Conservation (phyloP, 2,329 filamentous ascomycete species). For the Aulographum hederae region DNA sequence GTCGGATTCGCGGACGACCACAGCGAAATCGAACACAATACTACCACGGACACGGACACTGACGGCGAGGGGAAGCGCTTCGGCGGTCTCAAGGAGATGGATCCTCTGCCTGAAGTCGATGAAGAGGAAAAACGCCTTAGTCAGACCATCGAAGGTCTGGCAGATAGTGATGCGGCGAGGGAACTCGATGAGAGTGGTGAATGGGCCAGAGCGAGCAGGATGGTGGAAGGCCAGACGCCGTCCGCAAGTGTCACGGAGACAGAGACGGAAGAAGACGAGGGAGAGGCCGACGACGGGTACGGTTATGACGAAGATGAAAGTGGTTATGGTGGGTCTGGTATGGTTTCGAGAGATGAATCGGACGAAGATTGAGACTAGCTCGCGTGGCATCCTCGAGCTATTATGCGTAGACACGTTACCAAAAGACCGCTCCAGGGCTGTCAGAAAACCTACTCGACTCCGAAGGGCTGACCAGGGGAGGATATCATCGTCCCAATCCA, state of each 20-base stretch:
- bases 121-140: constrained; percentile 3
- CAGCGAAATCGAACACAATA: background rate
- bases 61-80: too few relatives aligned
- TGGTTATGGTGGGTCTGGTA: constrained; percentile 13
- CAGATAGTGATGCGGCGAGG: constrained; percentile 2
- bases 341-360: background rate
- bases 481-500: too few relatives aligned
- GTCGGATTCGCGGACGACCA: constrained; percentile 7
- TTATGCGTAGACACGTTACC: too few relatives aligned
- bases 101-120: constrained; percentile 14
- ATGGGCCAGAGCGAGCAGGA: constrained; percentile 16
- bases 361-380: background rate
- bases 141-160: constrained; percentile 5
- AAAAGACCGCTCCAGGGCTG: too few relatives aligned
- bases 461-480: too few relatives aligned
- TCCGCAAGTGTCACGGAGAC: background rate
- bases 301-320: constrained; percentile 19
- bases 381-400: too few relatives aligned
- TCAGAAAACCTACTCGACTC: too few relatives aligned
- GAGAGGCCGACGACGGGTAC: background rate
- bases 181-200: constrained; percentile 15
- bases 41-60: constrained; percentile 1
- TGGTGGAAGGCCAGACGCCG: background rate
- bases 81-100: constrained; percentile 14
- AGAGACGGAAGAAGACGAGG: background rate